Conservation (phyloP, 345 rosid species). For the Arabis alpina region DNA sequence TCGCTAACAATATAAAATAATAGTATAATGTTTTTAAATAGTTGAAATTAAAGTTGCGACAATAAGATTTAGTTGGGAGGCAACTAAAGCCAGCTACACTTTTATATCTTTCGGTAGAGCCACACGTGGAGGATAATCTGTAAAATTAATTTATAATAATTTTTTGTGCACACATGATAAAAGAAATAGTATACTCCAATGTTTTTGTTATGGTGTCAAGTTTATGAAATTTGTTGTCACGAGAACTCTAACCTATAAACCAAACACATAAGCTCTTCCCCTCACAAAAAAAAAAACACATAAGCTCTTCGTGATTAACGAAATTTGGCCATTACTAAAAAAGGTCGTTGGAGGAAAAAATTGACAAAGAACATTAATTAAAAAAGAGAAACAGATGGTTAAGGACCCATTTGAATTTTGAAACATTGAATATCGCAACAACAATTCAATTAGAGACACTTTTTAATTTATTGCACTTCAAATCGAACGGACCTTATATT, state of each 20-base stretch:
- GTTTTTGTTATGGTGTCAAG: neutral
- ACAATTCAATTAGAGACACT: neutral
- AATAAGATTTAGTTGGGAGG: conserved; percentile 35
- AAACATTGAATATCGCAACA: conserved; percentile 24
- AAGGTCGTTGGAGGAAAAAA: neutral
- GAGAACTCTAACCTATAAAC: neutral
- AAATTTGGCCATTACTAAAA: conserved; percentile 18
- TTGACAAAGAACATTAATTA: neutral
- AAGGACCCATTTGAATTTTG: neutral
- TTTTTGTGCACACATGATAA: neutral
- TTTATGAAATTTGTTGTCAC: conserved; percentile 23
- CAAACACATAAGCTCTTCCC: conserved; percentile 29
- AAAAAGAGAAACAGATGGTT: conserved; percentile 15
- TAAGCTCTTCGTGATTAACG: conserved; percentile 29
- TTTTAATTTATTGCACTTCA: conserved; percentile 13
- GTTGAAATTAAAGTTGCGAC: conserved; percentile 15
- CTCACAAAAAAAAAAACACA: too few species aligned
- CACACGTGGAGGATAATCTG: conserved; percentile 38
- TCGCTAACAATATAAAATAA: conserved; percentile 1
- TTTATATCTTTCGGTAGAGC: conserved; percentile 29
- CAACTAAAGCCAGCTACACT: conserved; percentile 38
- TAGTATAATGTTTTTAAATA: too few species aligned
- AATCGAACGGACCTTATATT: conserved; percentile 11
- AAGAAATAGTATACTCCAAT: neutral
- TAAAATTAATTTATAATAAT: neutral